Conservation (phyloP, 768 basidiomycete genomes). For the Auricularia heimuer region DNA sequence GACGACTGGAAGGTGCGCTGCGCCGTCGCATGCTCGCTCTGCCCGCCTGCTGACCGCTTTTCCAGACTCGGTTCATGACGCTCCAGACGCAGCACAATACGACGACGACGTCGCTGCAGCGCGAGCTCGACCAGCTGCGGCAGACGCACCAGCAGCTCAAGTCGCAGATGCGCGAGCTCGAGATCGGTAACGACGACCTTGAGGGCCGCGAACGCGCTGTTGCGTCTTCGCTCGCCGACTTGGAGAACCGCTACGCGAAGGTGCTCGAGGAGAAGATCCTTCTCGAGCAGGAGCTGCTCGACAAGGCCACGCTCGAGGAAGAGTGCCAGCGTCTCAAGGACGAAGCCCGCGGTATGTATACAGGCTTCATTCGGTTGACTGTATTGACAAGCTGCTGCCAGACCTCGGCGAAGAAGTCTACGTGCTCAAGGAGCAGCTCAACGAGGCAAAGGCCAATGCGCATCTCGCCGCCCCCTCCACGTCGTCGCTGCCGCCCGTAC, state of each 20-base stretch:
- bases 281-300: slow-evolving; percentile 88
- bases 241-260: slow-evolving; percentile 81
- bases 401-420: slow-evolving; percentile 80
- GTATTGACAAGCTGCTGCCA: slow-evolving; percentile 21
- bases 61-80: slow-evolving; percentile 71
- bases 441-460: slow-evolving; percentile 26
- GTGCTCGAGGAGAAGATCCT: slow-evolving; percentile 95
- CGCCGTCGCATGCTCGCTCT: not conserved
- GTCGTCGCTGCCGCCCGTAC: slow-evolving; percentile 23
- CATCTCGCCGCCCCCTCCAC: slow-evolving; percentile 16
- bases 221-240: slow-evolving; percentile 68
- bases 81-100: slow-evolving; percentile 87
- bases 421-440: slow-evolving; percentile 69
- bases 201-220: slow-evolving; percentile 90
- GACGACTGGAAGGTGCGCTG: slow-evolving; percentile 86
- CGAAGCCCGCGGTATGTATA: slow-evolving; percentile 70
- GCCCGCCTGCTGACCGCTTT: not conserved
- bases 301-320: slow-evolving; percentile 85
- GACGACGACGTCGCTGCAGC: slow-evolving; percentile 82
- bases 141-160: slow-evolving; percentile 63
- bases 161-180: slow-evolving; percentile 74
- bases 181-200: slow-evolving; percentile 97
- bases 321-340: slow-evolving; percentile 86
- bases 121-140: slow-evolving; percentile 75
- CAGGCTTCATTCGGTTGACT: slow-evolving; percentile 9